These are phyloP conservation scores for Pichia paraexigua DNA, from an alignment of 805 yeast species.

Conservation along the genomic window DNA sequence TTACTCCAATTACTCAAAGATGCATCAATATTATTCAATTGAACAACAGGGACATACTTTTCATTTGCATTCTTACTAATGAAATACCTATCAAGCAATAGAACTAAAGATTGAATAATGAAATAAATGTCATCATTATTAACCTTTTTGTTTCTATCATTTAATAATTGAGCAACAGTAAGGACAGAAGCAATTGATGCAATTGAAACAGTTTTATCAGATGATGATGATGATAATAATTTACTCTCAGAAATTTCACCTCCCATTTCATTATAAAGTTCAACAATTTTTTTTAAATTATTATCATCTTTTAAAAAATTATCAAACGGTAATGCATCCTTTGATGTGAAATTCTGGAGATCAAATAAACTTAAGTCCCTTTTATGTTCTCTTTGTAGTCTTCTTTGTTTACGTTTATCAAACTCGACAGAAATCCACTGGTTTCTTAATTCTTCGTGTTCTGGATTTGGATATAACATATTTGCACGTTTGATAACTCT, in stretches of 20 bases:
- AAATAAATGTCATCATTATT: conserved; percentile 16
- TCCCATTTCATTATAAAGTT: conserved; percentile 30
- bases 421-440: conserved; percentile 76
- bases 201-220: conserved; percentile 18
- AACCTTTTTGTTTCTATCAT: conserved; percentile 3
- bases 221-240: conserved; percentile 5
- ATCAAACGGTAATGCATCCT: conserved; percentile 6
- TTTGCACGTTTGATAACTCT: conserved; percentile 70
- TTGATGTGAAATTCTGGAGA: conserved; percentile 6
- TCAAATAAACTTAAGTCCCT: conserved; percentile 12
- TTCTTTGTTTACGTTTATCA: conserved; percentile 50
- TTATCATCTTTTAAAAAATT: conserved; percentile 7
- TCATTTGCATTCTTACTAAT: not conserved
- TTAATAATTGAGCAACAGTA: conserved; percentile 18
- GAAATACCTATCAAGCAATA: conserved; percentile 15
- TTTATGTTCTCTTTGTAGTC: conserved; percentile 41
- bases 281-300: conserved; percentile 7
- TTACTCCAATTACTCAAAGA: not conserved
- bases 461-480: conserved; percentile 53
- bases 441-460: conserved; percentile 41
- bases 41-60: not conserved
- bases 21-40: not conserved
- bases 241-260: conserved; percentile 19
- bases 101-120: conserved; percentile 26
- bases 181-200: conserved; percentile 22